Conservation (phyloP, 441 rosid genomes). For the Syzygium syzygioides region DNA sequence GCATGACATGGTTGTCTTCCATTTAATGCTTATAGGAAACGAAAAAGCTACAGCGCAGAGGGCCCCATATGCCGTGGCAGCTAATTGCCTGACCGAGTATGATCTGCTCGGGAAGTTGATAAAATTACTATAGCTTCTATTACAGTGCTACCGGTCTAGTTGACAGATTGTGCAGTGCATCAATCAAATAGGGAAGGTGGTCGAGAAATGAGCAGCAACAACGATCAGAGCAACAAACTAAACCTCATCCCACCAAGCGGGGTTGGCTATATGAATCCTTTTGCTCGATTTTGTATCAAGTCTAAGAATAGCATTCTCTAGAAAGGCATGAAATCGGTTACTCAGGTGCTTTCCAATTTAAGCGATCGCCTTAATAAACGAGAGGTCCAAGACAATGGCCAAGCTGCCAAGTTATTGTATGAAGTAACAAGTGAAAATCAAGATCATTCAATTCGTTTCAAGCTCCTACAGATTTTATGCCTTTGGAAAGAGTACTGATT, state of each 20-base stretch:
- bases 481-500: background rate
- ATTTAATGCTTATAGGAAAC: constrained; percentile 55
- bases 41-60: constrained; percentile 80
- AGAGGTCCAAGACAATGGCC: background rate
- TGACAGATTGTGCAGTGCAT: background rate
- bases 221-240: background rate
- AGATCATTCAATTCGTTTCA: background rate
- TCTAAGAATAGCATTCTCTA: background rate
- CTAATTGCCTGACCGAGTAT: constrained; percentile 69
- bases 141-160: background rate
- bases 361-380: background rate
- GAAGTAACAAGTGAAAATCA: background rate
- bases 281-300: background rate
- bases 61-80: constrained; percentile 78
- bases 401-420: background rate
- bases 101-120: constrained; percentile 41
- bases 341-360: background rate
- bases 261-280: background rate
- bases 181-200: background rate
- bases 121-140: background rate
- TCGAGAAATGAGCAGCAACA: background rate
- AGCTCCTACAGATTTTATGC: background rate
- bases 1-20: constrained; percentile 80
- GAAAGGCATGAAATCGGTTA: background rate
- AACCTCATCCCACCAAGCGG: background rate